A percentile compares a stretch with the other conserved stretches of the same genome.
These are phyloP conservation scores for Colletotrichum orchidophilum DNA, from an alignment of 2,329 filamentous ascomycete species.

Conservation along the genomic window DNA sequence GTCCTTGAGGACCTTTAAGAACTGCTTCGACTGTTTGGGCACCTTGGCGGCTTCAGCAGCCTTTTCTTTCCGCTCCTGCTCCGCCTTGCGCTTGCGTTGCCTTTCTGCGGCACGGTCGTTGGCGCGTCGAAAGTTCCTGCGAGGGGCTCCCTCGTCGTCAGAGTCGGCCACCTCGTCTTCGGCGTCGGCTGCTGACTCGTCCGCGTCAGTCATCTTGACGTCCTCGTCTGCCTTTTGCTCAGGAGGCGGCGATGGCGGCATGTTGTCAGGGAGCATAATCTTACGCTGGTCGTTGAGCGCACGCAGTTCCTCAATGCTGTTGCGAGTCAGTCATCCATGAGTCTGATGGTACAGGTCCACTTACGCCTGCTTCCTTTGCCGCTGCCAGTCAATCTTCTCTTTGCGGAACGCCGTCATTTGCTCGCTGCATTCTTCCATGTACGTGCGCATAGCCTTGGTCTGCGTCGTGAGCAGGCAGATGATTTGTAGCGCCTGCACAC, in stretches of 20 bases:
- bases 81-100: slow-evolving; percentile 80
- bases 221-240: slow-evolving; percentile 65
- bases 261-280: slow-evolving; percentile 76
- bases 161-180: slow-evolving; percentile 71
- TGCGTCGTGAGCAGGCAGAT: slow-evolving; percentile 86
- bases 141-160: slow-evolving; percentile 71
- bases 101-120: slow-evolving; percentile 76
- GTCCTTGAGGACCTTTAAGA: slow-evolving; percentile 85
- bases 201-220: slow-evolving; percentile 68
- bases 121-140: slow-evolving; percentile 66
- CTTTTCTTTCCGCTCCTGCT: slow-evolving; percentile 67
- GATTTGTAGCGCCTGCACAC: slow-evolving; percentile 83
- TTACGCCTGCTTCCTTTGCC: slow-evolving; percentile 75
- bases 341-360: slow-evolving; percentile 41
- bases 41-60: slow-evolving; percentile 71
- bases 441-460: slow-evolving; percentile 85
- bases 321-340: slow-evolving; percentile 39
- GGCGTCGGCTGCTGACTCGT: slow-evolving; percentile 68
- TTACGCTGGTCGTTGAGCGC: slow-evolving; percentile 78
- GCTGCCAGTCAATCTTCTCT: slow-evolving; percentile 92
- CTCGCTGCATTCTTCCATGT: slow-evolving; percentile 91
- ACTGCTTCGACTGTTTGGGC: slow-evolving; percentile 86
- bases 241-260: slow-evolving; percentile 68
- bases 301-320: slow-evolving; percentile 76
- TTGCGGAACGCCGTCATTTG: slow-evolving; percentile 96